Evolutionary conservation across 306 rosid genomes (phyloP), one percentile per base, ranked within the genome.

Genomic region (Castanea sativa): DNA sequence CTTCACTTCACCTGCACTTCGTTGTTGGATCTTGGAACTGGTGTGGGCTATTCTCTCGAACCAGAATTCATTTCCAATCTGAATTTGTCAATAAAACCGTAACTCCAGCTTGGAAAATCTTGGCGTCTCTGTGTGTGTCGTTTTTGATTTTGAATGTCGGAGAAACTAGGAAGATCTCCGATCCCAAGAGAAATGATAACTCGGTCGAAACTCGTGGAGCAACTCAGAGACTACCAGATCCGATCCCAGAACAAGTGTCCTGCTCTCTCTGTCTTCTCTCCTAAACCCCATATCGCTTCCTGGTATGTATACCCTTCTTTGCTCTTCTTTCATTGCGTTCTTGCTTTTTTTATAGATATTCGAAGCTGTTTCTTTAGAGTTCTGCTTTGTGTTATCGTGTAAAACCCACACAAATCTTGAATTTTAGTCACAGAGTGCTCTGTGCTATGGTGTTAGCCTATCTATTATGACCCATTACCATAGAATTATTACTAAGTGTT

Each of bases 211-310:
- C 88, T 90, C 61, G 92, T 75, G 20, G 91, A 92, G 81, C 94
- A 92, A 87, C 91, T 92, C 85, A 80, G 89, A 82, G 94, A 87
- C 52, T 84, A 87, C 76, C 97, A 88, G 88, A 83, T 87, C 87
- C 89, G 88, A 73, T 87, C 88, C 71, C 91, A 89, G 77, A 90
- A 83, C 69, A 91, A 79, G 53, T 81, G 79, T 72, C 77, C 88
- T 73, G 82, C 88, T 55, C 88, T 89, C 73, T 84, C 83, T 35
- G 58, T 87, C 87, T 91, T 91, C 86, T 91, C 93, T 35, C 89
- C 91, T 68, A 91, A 86, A 69, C 90, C 92, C 58, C 73, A 83
- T 32, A 59, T 80, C 78, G 77, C 74, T 58, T 77, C 89, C 67
- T 23, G 92, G 95, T 92, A 86, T 10, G 16, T 12, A 49, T 13